Base-by-base conservation (phyloP, 768 basidiomycete species). In the Pisolithus tinctorius region DNA sequence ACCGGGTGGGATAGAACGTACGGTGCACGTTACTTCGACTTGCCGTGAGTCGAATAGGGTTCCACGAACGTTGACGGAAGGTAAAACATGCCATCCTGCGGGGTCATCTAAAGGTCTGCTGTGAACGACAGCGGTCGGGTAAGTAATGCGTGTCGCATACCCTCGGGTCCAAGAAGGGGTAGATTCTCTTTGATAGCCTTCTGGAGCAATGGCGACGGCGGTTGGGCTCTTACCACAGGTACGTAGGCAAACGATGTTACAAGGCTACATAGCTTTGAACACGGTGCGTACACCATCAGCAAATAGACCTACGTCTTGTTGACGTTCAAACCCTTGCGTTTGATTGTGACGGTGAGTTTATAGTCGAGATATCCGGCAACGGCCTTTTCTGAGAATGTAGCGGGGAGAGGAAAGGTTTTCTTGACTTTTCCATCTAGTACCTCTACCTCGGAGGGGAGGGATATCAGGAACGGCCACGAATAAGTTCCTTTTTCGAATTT, bases 321-420 rank as follows among this genome's bases (percentile, higher is more conserved):
- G 3, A 75, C 71, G 55, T 69, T 75, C 50, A 83, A 62, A 16
- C 71, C 63, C 1, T 75, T 70, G 20, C 79, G 74, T 57, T 72
- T 76, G 30, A 82, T 61, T 1, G 72, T 81, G 25, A 78, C 76
- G 13, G 72, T 60, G 7, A 81, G 57, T 57, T 71, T 74, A 60
- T 83, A 83, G 51, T 82, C 80, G 48, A 83, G 70, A 54, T 80
- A 81, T 14, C 71, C 77, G 1, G 76, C 74, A 42, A 78, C 77
- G 1, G 75, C 78, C 26, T 76, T 69, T 61, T 83, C 81, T 1
- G 77, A 74, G 55, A 81, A 82, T 36, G 67, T 76, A 6, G 79
- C 76, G 1, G 81, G 81, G 13, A 80, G 68, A 4, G 64, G 66
- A 45, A 75, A 78, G 5, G 49, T 51, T 11, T 65, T 67, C 49